A percentile compares a stretch with the other conserved stretches of the same genome.
Evolutionary conservation across 2,329 filamentous ascomycete species (phyloP).

Genomic region (Exophiala spinifera): DNA sequence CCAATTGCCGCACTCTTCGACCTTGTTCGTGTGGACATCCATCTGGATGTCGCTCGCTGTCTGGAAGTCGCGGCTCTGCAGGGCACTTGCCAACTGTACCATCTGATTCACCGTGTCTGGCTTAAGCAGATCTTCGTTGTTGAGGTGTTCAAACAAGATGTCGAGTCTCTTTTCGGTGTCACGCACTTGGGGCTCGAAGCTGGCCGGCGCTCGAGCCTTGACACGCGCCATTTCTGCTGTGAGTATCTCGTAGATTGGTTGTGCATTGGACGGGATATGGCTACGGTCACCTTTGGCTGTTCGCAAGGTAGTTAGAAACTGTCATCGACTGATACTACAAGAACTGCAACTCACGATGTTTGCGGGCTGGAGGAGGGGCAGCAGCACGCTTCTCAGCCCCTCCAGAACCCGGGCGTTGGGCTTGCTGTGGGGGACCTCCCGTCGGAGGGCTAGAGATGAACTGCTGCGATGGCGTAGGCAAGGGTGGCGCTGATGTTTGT

Average conservation of each 20-base stretch:
- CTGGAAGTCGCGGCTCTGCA: slow-evolving; percentile 68
- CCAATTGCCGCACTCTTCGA: slow-evolving; percentile 79
- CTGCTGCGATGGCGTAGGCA: slow-evolving; percentile 44
- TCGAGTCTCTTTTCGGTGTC: slow-evolving; percentile 91
- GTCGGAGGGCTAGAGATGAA: slow-evolving; percentile 49
- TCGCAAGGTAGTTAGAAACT: slow-evolving; percentile 29
- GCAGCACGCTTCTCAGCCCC: slow-evolving; percentile 49
- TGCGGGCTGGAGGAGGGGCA: slow-evolving; percentile 54
- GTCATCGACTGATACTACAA: neutral
- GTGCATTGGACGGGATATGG: slow-evolving; percentile 76
- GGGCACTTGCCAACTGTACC: slow-evolving; percentile 55
- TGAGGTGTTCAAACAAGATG: slow-evolving; percentile 93
- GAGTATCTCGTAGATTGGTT: slow-evolving; percentile 77
- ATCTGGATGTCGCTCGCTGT: slow-evolving; percentile 66
- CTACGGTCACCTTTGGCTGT: slow-evolving; percentile 73
- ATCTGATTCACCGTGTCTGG: slow-evolving; percentile 60
- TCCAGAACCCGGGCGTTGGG: slow-evolving; percentile 47
- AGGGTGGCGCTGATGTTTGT: slow-evolving; percentile 37
- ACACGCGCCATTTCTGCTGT: slow-evolving; percentile 84
- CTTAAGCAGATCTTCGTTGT: slow-evolving; percentile 88
- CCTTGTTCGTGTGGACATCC: slow-evolving; percentile 72
- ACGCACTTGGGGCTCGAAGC: slow-evolving; percentile 82
- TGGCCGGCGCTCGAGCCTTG: slow-evolving; percentile 77
- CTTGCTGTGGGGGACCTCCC: slow-evolving; percentile 47
- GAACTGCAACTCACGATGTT: slow-evolving; percentile 60